Base-by-base conservation (phyloP, 371 early-diverging fungal species). In the Nematocida parisii region DNA sequence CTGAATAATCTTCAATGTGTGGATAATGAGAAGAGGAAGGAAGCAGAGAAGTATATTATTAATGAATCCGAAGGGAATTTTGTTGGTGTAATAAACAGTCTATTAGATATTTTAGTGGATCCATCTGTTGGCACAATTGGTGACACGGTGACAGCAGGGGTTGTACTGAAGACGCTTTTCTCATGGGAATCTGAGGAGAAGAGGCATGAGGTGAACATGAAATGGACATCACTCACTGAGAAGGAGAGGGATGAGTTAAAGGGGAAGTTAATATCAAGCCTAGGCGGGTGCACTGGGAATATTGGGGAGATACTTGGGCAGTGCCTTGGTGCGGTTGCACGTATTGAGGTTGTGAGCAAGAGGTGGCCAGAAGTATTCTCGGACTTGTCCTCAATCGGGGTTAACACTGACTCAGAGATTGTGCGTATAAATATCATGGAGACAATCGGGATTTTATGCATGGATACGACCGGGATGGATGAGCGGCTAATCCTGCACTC, bases 171-270 rank as follows among this genome's bases (percentile, higher is more conserved):
- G 61, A 77, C 52, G 4, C 71, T 77, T 42, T 77, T 77, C 46
- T 13, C 71, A 20, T 77, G 80, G 80, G 80, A 77, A 61, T 77
- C 80, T 0, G 33, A 45, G 42, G 80, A 68, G 33, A 77, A 77
- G 60, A 57, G 57, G 50, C n/a, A 67, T 15, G 55, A 68, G 27
- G 80, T 77, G 18, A 56, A 57, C 11, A 40, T 13, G 20, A 57
- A 58, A 33, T 77, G 80, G 80, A 56, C 56, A 27, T 7, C 47
- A 22, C 68, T 77, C 7, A 44, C 6, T n/a, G 71, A 68, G 22
- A 22, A 24, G 22, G 71, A 58, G 7, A 67, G 71, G 33, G 71
- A 58, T 4, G 7, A 18, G 15, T 9, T 77, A 5, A 77, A 71
- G 44, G 47, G 20, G 0, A 67, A 70, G 42, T 22, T 77, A 3